Evolutionary conservation across 768 basidiomycete genomes (phyloP).

Genomic region (Russula virescens): DNA sequence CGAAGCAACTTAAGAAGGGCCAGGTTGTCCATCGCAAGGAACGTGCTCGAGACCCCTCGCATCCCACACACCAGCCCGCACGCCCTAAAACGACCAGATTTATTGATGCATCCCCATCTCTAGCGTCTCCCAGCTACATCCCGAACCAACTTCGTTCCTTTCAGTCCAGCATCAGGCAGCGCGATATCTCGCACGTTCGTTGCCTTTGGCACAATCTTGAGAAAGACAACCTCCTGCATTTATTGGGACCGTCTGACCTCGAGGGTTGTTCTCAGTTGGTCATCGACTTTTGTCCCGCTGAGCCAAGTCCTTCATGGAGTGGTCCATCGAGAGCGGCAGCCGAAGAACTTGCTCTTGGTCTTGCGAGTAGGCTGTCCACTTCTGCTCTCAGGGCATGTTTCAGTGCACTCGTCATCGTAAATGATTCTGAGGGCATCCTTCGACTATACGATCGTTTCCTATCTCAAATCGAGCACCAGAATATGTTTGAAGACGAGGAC

Average conservation of each 20-base stretch:
- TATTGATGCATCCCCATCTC: background rate
- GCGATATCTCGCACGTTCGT: slow-evolving; percentile 32
- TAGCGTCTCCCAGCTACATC: slow-evolving; percentile 26
- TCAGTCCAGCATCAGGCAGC: slow-evolving; percentile 31
- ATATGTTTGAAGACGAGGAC: background rate
- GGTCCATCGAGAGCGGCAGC: slow-evolving; percentile 23
- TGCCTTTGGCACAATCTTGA: slow-evolving; percentile 42
- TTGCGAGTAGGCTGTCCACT: slow-evolving; percentile 41
- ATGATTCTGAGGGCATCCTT: slow-evolving; percentile 40
- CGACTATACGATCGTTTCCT: slow-evolving; percentile 31
- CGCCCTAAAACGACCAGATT: background rate
- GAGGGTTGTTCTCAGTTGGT: slow-evolving; percentile 37
- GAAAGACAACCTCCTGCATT: slow-evolving; percentile 38
- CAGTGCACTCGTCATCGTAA: slow-evolving; percentile 38
- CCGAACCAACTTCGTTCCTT: slow-evolving; percentile 33
- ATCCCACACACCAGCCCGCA: background rate
- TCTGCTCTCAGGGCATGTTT: slow-evolving; percentile 48
- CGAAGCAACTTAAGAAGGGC: background rate
- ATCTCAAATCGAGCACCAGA: slow-evolving; percentile 8
- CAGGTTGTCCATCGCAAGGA: background rate
- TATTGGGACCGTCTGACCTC: slow-evolving; percentile 42
- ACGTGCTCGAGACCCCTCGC: background rate
- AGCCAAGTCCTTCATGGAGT: slow-evolving; percentile 8
- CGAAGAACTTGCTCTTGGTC: slow-evolving; percentile 30
- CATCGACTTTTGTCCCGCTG: slow-evolving; percentile 27